Conservation (phyloP, 2,329 filamentous ascomycete genomes). For the Neonectria hederae region DNA sequence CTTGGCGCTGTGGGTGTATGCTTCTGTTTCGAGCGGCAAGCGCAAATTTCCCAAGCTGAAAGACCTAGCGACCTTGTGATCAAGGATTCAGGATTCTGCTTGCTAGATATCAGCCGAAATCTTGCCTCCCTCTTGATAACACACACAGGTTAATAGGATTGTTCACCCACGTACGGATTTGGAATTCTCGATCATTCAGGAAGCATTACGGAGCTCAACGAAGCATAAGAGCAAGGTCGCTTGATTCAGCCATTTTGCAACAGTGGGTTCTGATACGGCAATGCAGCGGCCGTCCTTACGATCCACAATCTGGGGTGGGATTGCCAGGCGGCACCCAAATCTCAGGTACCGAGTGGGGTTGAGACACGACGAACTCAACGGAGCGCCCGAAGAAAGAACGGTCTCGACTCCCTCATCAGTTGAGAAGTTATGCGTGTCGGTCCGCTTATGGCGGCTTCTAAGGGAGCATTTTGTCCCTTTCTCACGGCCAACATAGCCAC, state of each 20-base stretch:
- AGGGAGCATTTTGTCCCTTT: constrained; percentile 12
- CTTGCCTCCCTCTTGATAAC: not conserved
- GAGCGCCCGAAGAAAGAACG: constrained; percentile 42
- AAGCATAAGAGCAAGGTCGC: not conserved
- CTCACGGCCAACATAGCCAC: not conserved
- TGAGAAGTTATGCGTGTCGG: constrained; percentile 17
- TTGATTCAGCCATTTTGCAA: constrained; percentile 9
- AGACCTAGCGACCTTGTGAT: not conserved
- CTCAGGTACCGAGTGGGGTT: constrained; percentile 42
- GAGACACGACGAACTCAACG: constrained; percentile 37
- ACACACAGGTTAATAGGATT: not conserved
- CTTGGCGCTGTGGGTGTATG: constrained; percentile 11
- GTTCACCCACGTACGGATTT: not conserved
- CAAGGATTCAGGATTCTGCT: not conserved
- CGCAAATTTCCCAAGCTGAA: constrained; percentile 9
- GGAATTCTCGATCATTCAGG: not conserved
- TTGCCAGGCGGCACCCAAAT: constrained; percentile 31
- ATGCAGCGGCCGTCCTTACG: constrained; percentile 3
- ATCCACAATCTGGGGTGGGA: constrained; percentile 19
- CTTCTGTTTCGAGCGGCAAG: constrained; percentile 11
- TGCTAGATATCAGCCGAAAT: not conserved
- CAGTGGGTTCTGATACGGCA: constrained; percentile 18
- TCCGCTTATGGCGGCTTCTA: constrained; percentile 29
- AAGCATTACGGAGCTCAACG: not conserved
- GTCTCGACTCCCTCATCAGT: constrained; percentile 38